Percentiles rank a stretch among this genome's conserved stretches.
Evolutionary conservation across 257 asterid genomes (phyloP).

Genomic region (Thymus mandschuricus): DNA sequence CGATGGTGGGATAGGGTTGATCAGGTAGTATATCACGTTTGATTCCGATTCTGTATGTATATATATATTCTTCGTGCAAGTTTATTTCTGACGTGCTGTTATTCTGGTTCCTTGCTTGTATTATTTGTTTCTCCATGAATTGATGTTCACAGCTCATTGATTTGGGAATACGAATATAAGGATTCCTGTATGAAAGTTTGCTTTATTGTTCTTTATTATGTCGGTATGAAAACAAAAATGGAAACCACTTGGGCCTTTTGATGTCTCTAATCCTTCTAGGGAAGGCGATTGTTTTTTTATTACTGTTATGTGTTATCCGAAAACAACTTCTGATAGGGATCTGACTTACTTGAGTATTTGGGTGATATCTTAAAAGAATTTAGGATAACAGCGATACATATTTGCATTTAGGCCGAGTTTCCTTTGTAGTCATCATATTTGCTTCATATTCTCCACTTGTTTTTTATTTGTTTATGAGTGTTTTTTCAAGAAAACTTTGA

Average conservation of each 20-base stretch:
- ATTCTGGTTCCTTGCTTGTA: slow-evolving; percentile 10
- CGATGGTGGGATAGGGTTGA: slow-evolving; percentile 98
- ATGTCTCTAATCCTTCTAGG: background rate
- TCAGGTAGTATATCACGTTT: slow-evolving; percentile 54
- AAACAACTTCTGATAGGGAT: background rate
- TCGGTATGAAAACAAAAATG: background rate
- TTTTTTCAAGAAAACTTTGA: background rate
- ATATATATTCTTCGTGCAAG: background rate
- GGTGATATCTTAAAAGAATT: slow-evolving; percentile 8
- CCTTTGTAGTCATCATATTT: slow-evolving; percentile 30
- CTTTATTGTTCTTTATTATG: background rate
- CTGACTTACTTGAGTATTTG: slow-evolving; percentile 6
- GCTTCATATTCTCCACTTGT: slow-evolving; percentile 17
- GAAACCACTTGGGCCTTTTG: background rate
- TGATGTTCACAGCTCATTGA: slow-evolving; percentile 2
- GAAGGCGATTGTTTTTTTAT: slow-evolving; percentile 1
- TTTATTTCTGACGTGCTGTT: slow-evolving; percentile 11
- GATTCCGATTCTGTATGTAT: background rate
- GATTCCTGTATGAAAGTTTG: slow-evolving; percentile 16
- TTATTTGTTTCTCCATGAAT: slow-evolving; percentile 20
- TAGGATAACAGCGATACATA: slow-evolving; percentile 4
- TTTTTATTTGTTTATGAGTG: slow-evolving; percentile 11
- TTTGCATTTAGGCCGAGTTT: slow-evolving; percentile 22
- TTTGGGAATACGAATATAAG: slow-evolving; percentile 14
- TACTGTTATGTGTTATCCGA: slow-evolving; percentile 15